Conservation (phyloP, 2,329 filamentous ascomycete genomes). For the Hymenoscyphus occultus region DNA sequence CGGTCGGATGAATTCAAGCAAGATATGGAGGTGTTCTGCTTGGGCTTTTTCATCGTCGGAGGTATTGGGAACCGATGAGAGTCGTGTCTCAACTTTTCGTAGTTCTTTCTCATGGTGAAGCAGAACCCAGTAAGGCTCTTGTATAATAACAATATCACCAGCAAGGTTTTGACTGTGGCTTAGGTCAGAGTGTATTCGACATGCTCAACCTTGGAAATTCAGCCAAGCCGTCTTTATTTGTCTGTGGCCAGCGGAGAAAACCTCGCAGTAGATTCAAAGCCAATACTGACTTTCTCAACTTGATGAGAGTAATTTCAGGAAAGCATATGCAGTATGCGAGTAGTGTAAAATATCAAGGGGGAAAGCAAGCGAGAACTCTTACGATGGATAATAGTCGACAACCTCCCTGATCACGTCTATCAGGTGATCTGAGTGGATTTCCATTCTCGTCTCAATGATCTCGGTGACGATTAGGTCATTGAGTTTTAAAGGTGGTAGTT, state of each 20-base stretch:
- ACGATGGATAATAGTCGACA: constrained; percentile 4
- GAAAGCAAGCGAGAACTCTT: background rate
- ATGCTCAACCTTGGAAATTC: background rate
- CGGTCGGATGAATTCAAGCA: background rate
- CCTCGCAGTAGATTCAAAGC: background rate
- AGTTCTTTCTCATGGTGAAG: background rate
- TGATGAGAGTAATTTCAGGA: background rate
- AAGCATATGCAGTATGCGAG: background rate
- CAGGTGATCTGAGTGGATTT: background rate
- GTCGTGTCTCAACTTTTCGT: background rate
- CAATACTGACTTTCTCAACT: background rate
- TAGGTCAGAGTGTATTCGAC: background rate
- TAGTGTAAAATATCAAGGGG: background rate
- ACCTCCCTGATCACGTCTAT: background rate
- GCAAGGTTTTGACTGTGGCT: background rate
- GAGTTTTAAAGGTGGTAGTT: background rate
- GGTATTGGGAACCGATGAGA: background rate
- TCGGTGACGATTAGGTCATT: background rate
- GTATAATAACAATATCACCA: constrained; percentile 1
- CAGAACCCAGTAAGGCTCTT: background rate
- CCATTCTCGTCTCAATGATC: background rate
- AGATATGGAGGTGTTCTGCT: background rate
- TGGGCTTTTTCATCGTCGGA: background rate
- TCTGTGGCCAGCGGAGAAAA: background rate
- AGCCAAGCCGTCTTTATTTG: background rate